phyloP scores from a whole-genome alignment of 805 yeast genomes.

The Starmerella ratchasimensis region DNA sequence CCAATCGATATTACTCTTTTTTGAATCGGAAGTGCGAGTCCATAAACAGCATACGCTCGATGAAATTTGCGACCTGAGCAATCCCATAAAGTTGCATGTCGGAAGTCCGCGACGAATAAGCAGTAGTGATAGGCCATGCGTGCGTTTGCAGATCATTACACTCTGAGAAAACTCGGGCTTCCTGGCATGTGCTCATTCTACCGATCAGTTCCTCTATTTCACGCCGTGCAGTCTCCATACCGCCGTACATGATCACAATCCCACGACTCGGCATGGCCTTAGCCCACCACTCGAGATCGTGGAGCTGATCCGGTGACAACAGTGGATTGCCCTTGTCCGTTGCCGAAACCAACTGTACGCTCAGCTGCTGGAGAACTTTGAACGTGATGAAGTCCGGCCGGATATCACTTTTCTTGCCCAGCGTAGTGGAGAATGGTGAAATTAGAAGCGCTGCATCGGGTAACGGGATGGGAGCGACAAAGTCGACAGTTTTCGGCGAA shows the following conservation, averaged over 20 bases:
- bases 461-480: too few species aligned
- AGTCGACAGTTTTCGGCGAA: too few species aligned
- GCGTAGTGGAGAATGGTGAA: constrained; percentile 25
- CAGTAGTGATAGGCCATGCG: constrained; percentile 36
- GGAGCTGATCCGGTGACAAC: constrained; percentile 16
- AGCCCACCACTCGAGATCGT: constrained; percentile 29
- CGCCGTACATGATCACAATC: constrained; percentile 32
- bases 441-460: constrained; percentile 28
- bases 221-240: constrained; percentile 29
- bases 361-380: constrained; percentile 4
- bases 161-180: constrained; percentile 26
- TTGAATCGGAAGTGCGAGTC: constrained; percentile 26
- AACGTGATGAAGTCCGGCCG: constrained; percentile 11
- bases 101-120: constrained; percentile 31
- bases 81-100: constrained; percentile 35
- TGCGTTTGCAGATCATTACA: constrained; percentile 30
- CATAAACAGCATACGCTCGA: constrained; percentile 35
- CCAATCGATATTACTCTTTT: neutral
- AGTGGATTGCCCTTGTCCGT: constrained; percentile 7
- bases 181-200: constrained; percentile 20
- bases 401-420: constrained; percentile 7
- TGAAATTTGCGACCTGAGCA: constrained; percentile 28
- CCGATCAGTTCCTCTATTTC: constrained; percentile 29
- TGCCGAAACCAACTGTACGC: neutral
- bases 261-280: constrained; percentile 33